These are phyloP conservation scores for Leptographium procerum DNA, from an alignment of 2,329 filamentous ascomycete genomes.

Conservation along the genomic window DNA sequence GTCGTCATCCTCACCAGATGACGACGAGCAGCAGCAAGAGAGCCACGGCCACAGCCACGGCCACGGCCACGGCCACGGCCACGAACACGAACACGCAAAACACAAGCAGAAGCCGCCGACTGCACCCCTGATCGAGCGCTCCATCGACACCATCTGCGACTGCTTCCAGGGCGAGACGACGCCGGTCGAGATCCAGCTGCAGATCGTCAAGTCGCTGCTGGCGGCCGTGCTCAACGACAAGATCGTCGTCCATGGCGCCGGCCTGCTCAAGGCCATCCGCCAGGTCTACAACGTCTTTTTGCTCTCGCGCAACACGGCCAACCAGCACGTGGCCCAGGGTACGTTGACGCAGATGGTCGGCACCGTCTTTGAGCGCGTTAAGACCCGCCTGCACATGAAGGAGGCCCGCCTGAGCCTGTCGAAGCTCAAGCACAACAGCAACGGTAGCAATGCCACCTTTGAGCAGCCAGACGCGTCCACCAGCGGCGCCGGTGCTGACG, in stretches of 20 bases:
- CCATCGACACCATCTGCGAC: conserved; percentile 98
- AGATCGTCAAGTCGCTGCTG: conserved; percentile 94
- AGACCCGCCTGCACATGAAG: conserved; percentile 74
- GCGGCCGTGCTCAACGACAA: conserved; percentile 97
- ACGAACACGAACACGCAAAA: conserved; percentile 13
- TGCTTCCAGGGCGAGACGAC: conserved; percentile 97
- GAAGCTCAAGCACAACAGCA: conserved; percentile 39
- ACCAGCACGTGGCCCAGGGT: conserved; percentile 94
- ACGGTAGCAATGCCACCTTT: conserved; percentile 40
- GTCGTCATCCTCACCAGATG: too few species aligned
- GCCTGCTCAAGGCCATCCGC: conserved; percentile 87
- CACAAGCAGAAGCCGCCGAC: conserved; percentile 25
- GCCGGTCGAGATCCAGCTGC: conserved; percentile 81
- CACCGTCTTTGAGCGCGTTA: conserved; percentile 93
- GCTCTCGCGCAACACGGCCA: conserved; percentile 82
- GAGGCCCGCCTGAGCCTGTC: conserved; percentile 57
- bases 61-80: conserved; percentile 25
- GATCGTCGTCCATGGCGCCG: conserved; percentile 94
- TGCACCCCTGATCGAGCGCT: conserved; percentile 77
- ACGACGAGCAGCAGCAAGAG: too few species aligned
- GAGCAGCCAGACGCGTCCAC: conserved; percentile 31
- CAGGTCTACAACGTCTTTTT: conserved; percentile 99
- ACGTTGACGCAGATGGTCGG: conserved; percentile 98
- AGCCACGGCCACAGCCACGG: too few species aligned
- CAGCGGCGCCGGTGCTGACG: conserved; percentile 19